Conservation (phyloP, 345 rosid genomes). For the Angophora floribunda region DNA sequence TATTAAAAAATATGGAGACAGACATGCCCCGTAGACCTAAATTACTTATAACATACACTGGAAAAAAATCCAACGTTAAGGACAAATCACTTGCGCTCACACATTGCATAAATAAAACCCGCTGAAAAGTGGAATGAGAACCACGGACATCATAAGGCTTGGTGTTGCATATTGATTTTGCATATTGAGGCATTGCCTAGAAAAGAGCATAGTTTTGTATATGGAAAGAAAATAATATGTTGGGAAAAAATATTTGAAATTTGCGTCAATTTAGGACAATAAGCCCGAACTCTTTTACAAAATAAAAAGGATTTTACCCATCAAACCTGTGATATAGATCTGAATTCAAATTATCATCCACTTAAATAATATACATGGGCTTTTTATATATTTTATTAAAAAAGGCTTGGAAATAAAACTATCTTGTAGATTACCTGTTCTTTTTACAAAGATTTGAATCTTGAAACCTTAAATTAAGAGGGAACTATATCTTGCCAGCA, state of each 20-base stretch:
- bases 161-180: background rate
- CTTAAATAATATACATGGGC: too few relatives aligned
- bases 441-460: background rate
- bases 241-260: background rate
- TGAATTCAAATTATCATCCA: background rate
- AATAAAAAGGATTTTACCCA: background rate
- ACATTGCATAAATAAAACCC: too few relatives aligned
- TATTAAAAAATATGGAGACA: too few relatives aligned
- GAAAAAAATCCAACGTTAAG: too few relatives aligned
- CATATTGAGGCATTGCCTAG: background rate
- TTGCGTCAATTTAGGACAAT: background rate
- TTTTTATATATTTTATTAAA: background rate
- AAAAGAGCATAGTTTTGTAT: background rate
- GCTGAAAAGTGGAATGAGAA: too few relatives aligned
- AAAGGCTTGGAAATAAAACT: background rate
- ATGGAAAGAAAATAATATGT: background rate
- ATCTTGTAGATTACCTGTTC: background rate
- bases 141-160: too few relatives aligned
- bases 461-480: background rate
- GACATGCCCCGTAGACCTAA: too few relatives aligned
- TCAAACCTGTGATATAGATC: background rate
- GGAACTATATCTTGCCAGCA: background rate
- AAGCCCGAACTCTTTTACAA: background rate
- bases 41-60: too few relatives aligned
- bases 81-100: too few relatives aligned